Base-by-base conservation (phyloP, 1,284 basidiomycete genomes). In the Tylopilus sp. region DNA sequence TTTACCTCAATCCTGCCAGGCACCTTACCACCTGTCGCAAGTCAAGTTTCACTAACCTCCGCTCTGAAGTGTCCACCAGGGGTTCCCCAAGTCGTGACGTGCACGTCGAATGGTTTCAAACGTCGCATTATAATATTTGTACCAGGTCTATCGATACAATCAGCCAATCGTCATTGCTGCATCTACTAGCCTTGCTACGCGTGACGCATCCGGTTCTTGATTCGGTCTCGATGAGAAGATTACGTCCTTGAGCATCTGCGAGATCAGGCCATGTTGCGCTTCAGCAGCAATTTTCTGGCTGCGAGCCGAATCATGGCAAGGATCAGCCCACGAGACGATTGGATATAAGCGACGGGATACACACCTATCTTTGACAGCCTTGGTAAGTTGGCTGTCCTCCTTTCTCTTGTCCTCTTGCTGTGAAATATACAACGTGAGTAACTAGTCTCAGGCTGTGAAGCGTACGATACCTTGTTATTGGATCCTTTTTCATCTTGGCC, bases 221-320 rank as follows among this genome's bases (percentile, higher is more conserved):
- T 73, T 77, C 39, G 85, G 89, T 56, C 90, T 86, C 75, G 86
- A 85, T 13, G 91, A 93, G 77, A 94, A 94, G 39, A 94, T 87
- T 48, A 93, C 86, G 72, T 96, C 92, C 79, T 98, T 98, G 75
- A 98, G 85, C 8, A 95, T 89, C 79, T 96, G 95, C 1, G 94
- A 85, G 68, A 96, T 93, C 66, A 98, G 87, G 2, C 94, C 96
- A 74, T 98, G 95, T 74, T 96, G 93, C 1, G 93, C 93, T 77
- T 98, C 95, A 16, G 89, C 86, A 0, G 94, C 89, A 64, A 98
- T 92, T 75, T 93, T 94, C 41, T 87, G 89, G 74, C 95, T 96
- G 74, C 60, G 39, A 64, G 64, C 68, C 56, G n/a, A 61, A 62
- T 64, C 57, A n/a, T 17, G 56, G 50, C 12, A 39, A 39, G n/a